These are phyloP conservation scores for Saccharum hybrid DNA, from an alignment of 202 grass and related monocot species.

Conservation along the genomic window DNA sequence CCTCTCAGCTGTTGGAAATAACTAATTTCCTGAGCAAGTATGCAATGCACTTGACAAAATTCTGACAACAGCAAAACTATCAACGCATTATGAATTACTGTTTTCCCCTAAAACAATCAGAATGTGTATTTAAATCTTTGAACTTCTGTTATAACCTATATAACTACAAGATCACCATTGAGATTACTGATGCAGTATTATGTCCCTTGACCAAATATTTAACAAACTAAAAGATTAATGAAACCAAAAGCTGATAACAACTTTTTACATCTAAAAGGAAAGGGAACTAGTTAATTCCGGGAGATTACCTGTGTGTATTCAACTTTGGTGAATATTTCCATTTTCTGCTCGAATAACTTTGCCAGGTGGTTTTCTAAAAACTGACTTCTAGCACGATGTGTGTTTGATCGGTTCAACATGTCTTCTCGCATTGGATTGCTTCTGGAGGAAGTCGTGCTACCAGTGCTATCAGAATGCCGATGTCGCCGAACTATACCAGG, in stretches of 20 bases:
- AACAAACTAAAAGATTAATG: slow-evolving; percentile 33
- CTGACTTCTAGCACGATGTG: slow-evolving; percentile 81
- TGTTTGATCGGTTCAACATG: slow-evolving; percentile 74
- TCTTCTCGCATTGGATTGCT: slow-evolving; percentile 93
- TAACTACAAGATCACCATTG: neutral
- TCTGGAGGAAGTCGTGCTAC: slow-evolving; percentile 93
- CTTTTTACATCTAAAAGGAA: slow-evolving; percentile 35
- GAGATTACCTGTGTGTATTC: slow-evolving; percentile 86
- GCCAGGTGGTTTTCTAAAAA: slow-evolving; percentile 99
- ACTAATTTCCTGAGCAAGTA: slow-evolving; percentile 3
- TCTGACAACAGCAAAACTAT: neutral
- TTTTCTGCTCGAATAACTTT: slow-evolving; percentile 98
- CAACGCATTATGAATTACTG: neutral
- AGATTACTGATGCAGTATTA: slow-evolving; percentile 3
- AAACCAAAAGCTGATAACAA: slow-evolving; percentile 27
- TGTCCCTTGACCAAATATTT: slow-evolving; percentile 24
- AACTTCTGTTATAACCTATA: neutral
- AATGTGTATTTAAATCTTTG: neutral
- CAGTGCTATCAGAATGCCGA: slow-evolving; percentile 87
- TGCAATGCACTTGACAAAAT: neutral
- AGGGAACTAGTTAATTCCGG: slow-evolving; percentile 27
- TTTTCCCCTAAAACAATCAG: neutral
- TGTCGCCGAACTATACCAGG: slow-evolving; percentile 87
- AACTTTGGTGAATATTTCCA: slow-evolving; percentile 99
- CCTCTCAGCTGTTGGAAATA: neutral